A percentile compares a stretch with the other conserved stretches of the same genome.
phyloP scores from a whole-genome alignment of 2,329 filamentous ascomycete species.

The Botrytis tulipae region DNA sequence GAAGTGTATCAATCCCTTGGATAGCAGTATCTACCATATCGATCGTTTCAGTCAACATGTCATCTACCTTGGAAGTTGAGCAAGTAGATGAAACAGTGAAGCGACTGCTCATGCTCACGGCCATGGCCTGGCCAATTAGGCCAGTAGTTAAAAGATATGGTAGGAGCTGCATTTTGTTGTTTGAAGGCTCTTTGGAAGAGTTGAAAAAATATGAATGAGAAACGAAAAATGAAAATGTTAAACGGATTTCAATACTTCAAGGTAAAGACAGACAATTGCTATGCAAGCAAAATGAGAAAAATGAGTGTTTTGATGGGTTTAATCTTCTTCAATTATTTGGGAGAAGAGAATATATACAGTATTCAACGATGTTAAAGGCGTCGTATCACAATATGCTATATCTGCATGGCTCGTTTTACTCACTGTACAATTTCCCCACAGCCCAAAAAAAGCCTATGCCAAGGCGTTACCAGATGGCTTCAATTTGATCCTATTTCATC shows the following conservation, averaged over 20 bases:
- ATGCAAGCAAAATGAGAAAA: not conserved
- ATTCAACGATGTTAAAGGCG: not conserved
- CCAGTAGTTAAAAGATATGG: not conserved
- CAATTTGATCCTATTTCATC: conserved; percentile 13
- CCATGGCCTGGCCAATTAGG: not conserved
- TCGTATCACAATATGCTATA: not conserved
- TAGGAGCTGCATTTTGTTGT: conserved; percentile 11
- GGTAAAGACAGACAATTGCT: conserved; percentile 17
- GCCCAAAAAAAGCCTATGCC: not conserved
- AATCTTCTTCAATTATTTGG: not conserved
- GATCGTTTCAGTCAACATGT: conserved; percentile 16
- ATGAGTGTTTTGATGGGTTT: not conserved
- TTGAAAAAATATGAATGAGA: not conserved
- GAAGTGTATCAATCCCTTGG: conserved; percentile 9
- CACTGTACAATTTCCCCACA: conserved; percentile 11
- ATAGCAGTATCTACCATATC: conserved; percentile 14
- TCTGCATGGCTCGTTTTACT: not conserved
- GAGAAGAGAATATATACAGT: conserved; percentile 6
- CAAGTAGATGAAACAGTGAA: conserved; percentile 17
- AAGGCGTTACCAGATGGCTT: not conserved
- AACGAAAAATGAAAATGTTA: not conserved
- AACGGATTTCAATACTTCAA: not conserved
- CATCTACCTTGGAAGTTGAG: conserved; percentile 14
- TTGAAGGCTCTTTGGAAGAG: not conserved
- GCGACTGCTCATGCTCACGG: conserved; percentile 17